phyloP scores from a whole-genome alignment of 768 basidiomycete genomes.

The Mycena albidolilacea region DNA sequence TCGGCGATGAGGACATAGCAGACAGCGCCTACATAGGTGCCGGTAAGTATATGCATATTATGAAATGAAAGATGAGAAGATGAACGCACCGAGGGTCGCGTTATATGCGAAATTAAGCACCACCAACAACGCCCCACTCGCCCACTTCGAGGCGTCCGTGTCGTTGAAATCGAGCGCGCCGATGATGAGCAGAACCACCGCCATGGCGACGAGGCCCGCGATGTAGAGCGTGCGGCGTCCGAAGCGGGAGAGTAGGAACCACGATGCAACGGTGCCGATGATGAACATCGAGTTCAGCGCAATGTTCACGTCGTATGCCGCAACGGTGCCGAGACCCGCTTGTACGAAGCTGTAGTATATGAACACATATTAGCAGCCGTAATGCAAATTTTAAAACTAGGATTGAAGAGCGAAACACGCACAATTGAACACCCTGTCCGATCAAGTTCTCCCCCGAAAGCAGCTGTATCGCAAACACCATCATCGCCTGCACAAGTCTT shows the following conservation, averaged over 20 bases:
- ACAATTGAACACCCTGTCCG: slow-evolving; percentile 44
- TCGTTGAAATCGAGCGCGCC: no score
- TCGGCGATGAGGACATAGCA: no score
- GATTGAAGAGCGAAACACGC: not conserved
- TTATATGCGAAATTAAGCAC: no score
- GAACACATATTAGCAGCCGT: not conserved
- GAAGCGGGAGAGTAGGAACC: slow-evolving; percentile 40
- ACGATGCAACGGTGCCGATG: slow-evolving; percentile 44
- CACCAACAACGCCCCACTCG: no score
- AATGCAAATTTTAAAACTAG: no score
- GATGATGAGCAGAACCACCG: no score
- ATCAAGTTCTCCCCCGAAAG: slow-evolving; percentile 43
- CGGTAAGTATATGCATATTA: slow-evolving; percentile 42
- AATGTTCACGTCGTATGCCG: slow-evolving; percentile 40
- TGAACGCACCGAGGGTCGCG: no score
- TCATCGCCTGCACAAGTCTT: slow-evolving; percentile 38
- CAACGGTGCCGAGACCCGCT: slow-evolving; percentile 37
- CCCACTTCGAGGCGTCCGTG: no score
- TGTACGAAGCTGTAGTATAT: slow-evolving; percentile 30
- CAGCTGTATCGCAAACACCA: slow-evolving; percentile 45
- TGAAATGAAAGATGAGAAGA: slow-evolving; percentile 8
- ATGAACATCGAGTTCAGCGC: slow-evolving; percentile 47
- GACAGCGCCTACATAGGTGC: slow-evolving; percentile 35
- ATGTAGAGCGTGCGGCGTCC: slow-evolving; percentile 45
- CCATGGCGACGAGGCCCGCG: slow-evolving; percentile 33